Percentiles rank a stretch among this genome's conserved stretches.
phyloP scores from a whole-genome alignment of 2,329 filamentous ascomycete species.

The Seiridium unicorne region DNA sequence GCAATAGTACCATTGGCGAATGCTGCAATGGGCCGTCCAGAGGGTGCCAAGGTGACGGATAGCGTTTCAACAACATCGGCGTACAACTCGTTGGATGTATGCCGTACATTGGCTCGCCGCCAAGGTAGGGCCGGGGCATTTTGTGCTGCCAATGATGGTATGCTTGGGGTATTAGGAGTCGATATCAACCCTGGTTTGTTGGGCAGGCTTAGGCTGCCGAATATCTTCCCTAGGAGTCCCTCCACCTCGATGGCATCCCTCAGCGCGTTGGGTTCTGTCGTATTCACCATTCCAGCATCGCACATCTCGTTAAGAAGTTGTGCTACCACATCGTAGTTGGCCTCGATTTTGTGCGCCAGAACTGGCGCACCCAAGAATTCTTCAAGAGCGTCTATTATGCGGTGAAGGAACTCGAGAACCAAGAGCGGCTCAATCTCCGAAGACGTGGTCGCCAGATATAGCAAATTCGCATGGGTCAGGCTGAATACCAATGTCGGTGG shows the following conservation, averaged over 20 bases:
- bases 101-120: slow-evolving; percentile 86
- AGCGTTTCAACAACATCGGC: slow-evolving; percentile 93
- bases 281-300: slow-evolving; percentile 84
- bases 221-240: slow-evolving; percentile 81
- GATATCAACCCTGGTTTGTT: slow-evolving; percentile 43
- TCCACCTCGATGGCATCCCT: slow-evolving; percentile 91
- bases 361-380: slow-evolving; percentile 90
- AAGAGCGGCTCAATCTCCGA: slow-evolving; percentile 86
- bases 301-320: slow-evolving; percentile 96
- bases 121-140: slow-evolving; percentile 70
- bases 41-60: slow-evolving; percentile 84
- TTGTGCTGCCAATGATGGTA: slow-evolving; percentile 39
- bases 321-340: slow-evolving; percentile 88
- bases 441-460: slow-evolving; percentile 83
- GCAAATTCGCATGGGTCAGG: slow-evolving; percentile 79
- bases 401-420: slow-evolving; percentile 90
- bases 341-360: slow-evolving; percentile 81
- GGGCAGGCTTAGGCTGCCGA: slow-evolving; percentile 84
- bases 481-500: slow-evolving; percentile 89
- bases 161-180: slow-evolving; percentile 35
- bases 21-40: slow-evolving; percentile 81
- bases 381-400: slow-evolving; percentile 87
- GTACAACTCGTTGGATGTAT: slow-evolving; percentile 96
- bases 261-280: slow-evolving; percentile 90
- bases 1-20: slow-evolving; percentile 90